Percentiles rank a stretch among this genome's conserved stretches.
phyloP scores from a whole-genome alignment of 352 stramenopile genomes.

The Phytophthora idaei region DNA sequence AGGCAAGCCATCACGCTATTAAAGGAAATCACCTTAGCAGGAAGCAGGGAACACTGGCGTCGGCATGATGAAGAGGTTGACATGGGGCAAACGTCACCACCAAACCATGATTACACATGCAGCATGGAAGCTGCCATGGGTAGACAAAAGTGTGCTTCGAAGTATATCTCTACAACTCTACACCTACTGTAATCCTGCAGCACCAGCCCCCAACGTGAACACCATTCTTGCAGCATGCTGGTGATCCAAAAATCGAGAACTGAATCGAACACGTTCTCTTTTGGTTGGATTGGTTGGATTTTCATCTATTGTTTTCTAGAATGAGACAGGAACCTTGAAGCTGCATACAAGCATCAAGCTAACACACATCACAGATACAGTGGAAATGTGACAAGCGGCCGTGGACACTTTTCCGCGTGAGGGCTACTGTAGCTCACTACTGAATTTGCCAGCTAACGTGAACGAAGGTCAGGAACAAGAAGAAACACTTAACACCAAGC shows the following conservation, averaged over 20 bases:
- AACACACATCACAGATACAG: constrained; percentile 28
- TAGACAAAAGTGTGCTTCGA: too few relatives aligned
- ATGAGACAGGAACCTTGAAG: constrained; percentile 20
- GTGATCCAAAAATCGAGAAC: neutral
- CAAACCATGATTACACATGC: constrained; percentile 4
- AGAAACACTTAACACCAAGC: neutral
- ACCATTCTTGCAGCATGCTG: too few relatives aligned
- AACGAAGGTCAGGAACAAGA: too few relatives aligned
- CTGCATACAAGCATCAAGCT: constrained; percentile 15
- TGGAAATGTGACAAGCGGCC: constrained; percentile 6
- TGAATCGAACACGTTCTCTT: neutral
- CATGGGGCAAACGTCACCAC: neutral
- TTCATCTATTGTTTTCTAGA: constrained; percentile 8
- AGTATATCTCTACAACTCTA: too few relatives aligned
- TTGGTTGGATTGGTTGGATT: constrained; percentile 2
- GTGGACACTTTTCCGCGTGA: too few relatives aligned
- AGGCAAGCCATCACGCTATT: neutral
- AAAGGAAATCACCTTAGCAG: neutral
- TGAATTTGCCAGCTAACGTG: constrained; percentile 9
- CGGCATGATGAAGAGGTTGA: neutral
- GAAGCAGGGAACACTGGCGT: neutral
- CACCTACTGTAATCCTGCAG: too few relatives aligned
- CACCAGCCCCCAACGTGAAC: too few relatives aligned
- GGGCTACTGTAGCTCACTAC: neutral
- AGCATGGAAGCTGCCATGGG: too few relatives aligned